Evolutionary conservation across 1,284 basidiomycete species (phyloP).

Genomic region (Omphalotus olearius): DNA sequence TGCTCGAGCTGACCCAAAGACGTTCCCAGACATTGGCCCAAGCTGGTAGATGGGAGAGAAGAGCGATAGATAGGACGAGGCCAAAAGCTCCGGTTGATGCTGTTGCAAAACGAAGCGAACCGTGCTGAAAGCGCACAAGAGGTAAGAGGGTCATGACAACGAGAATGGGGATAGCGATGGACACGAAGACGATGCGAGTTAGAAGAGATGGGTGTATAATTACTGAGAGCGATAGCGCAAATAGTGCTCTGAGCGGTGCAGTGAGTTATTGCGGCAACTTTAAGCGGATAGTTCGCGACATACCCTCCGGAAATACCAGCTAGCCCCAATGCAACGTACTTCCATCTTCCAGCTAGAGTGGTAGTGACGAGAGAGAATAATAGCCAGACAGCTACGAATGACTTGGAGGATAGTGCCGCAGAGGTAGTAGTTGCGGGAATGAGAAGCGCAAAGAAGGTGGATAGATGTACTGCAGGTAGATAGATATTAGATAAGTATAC

Average conservation of each 20-base stretch:
- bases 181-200: conserved; percentile 46
- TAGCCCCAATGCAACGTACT: conserved; percentile 39
- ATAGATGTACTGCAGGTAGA: conserved; percentile 44
- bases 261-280: no score
- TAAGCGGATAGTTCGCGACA: conserved; percentile 25
- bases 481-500: conserved; percentile 8
- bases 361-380: conserved; percentile 43
- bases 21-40: conserved; percentile 64
- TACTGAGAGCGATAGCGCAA: conserved; percentile 48
- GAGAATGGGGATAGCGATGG: conserved; percentile 38
- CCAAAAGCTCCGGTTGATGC: conserved; percentile 57
- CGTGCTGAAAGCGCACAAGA: conserved; percentile 39
- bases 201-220: conserved; percentile 58
- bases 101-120: conserved; percentile 44
- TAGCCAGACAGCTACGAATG: conserved; percentile 59
- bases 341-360: conserved; percentile 46
- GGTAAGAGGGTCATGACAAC: conserved; percentile 42
- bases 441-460: conserved; percentile 57
- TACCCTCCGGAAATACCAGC: conserved; percentile 48
- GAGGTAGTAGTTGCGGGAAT: conserved; percentile 41
- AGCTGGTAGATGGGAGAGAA: conserved; percentile 43
- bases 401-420: conserved; percentile 34
- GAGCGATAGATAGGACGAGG: conserved; percentile 45
- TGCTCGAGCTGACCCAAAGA: conserved; percentile 32
- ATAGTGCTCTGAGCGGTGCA: conserved; percentile 24